These are phyloP conservation scores for Gleditsia sinensis DNA, from an alignment of 306 rosid species.

Conservation along the genomic window DNA sequence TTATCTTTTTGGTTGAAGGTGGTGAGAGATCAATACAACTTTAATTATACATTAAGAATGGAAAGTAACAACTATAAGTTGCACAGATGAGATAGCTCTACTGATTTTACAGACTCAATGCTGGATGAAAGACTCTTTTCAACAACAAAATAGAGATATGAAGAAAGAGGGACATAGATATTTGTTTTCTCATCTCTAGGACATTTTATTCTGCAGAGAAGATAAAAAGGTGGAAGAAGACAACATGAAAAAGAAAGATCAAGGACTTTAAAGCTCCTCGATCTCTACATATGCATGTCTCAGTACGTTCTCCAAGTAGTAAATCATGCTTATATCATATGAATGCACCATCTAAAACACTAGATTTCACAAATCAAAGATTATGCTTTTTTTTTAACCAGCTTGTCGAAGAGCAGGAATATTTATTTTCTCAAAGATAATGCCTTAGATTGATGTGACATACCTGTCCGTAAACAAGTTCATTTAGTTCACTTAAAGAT, in stretches of 20 bases:
- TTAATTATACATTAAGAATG: conserved; percentile 17
- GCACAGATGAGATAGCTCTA: neutral
- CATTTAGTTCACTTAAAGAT: conserved; percentile 87
- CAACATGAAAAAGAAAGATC: conserved; percentile 2
- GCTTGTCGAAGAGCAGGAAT: conserved; percentile 25
- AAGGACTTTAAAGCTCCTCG: conserved; percentile 1
- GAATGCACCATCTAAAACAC: conserved; percentile 4
- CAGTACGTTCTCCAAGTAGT: conserved; percentile 1
- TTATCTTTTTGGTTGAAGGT: conserved; percentile 31
- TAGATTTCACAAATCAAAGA: conserved; percentile 35
- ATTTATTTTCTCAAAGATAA: conserved; percentile 7
- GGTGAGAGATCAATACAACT: conserved; percentile 20
- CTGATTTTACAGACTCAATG: neutral
- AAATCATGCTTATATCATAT: conserved; percentile 5
- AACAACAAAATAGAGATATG: neutral
- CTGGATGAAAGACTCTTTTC: conserved; percentile 4
- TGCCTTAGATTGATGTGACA: conserved; percentile 21
- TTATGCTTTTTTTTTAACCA: conserved; percentile 5
- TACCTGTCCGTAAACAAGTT: conserved; percentile 96
- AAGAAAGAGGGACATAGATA: neutral
- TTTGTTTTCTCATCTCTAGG: neutral
- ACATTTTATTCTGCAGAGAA: neutral
- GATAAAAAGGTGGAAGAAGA: neutral
- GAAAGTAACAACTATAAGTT: neutral
- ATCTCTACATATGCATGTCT: neutral